Conservation (phyloP, 306 rosid species). For the Mimosa pudica region DNA sequence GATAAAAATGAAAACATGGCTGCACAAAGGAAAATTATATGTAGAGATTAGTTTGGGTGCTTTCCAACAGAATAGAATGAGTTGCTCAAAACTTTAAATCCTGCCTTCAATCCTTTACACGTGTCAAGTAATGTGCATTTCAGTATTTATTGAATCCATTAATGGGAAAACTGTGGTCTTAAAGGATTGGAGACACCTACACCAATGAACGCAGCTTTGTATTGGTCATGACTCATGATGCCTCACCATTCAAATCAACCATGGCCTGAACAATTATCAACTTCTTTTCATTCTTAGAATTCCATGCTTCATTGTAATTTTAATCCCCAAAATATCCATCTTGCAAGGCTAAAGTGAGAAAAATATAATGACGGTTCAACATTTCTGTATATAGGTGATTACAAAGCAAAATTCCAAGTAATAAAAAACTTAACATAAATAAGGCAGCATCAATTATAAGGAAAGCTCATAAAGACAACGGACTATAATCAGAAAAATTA, state of each 20-base stretch:
- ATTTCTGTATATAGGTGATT: no score
- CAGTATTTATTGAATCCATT: neutral
- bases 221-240: neutral
- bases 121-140: neutral
- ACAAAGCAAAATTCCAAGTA: no score
- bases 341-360: no score
- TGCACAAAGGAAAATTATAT: no score
- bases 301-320: no score
- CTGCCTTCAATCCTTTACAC: neutral
- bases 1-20: no score
- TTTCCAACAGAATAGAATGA: neutral
- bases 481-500: neutral
- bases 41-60: no score
- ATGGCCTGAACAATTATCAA: neutral
- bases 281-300: neutral
- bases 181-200: neutral
- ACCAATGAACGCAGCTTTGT: neutral
- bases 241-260: no score
- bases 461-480: neutral
- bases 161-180: neutral
- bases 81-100: neutral
- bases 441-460: neutral
- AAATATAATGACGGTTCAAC: no score
- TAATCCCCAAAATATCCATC: no score
- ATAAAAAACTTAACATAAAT: neutral